Evolutionary conservation across 768 basidiomycete genomes (phyloP), one percentile per base, ranked within the genome.

Genomic region (Podaxis rugospora): DNA sequence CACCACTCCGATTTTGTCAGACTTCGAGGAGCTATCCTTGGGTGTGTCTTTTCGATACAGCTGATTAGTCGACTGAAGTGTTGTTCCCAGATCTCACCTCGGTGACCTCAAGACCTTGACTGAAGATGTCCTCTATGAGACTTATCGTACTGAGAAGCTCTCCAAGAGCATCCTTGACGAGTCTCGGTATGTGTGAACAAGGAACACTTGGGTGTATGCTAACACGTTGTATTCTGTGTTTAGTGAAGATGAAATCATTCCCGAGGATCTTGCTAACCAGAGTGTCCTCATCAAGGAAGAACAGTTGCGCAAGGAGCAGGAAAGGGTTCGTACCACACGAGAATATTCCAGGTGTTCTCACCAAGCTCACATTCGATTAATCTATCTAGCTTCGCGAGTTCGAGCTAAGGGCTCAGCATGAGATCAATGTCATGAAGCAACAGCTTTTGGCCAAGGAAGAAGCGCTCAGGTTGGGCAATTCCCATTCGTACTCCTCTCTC

Each of bases 281-380:
- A 87, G 86, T 63, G 90, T 93, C 40, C 82, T 89, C 59, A 81
- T 94, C 77, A 94, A 94, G 78, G 93, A 95, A 72, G 92, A 95
- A 69, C 92, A 94, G 70, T 85, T 95, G 44, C 84, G 91, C 60
- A 79, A 87, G 64, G 93, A 94, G 71, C 90, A 92, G 70, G 91
- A 93, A 78, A 92, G 92, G 79, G 84, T 85, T 23, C 44, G 68
- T 58, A 11, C 5, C 18, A n/a, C 42, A 6, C 5, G 25, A 21
- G n/a, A 37, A 37, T 14, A 53, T 55, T 64, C 37, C 18, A 37
- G 37, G 21, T 51, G 4, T 23, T 23, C 16, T 18, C 32, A 13
- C 7, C 40, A 46, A 35, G 4, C 54, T 25, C 21, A 59, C 32
- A 18, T 27, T 63, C 16, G 66, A 32, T 49, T 53, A 23, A 57